phyloP scores from a whole-genome alignment of 345 rosid genomes.

The Populus euphratica region DNA sequence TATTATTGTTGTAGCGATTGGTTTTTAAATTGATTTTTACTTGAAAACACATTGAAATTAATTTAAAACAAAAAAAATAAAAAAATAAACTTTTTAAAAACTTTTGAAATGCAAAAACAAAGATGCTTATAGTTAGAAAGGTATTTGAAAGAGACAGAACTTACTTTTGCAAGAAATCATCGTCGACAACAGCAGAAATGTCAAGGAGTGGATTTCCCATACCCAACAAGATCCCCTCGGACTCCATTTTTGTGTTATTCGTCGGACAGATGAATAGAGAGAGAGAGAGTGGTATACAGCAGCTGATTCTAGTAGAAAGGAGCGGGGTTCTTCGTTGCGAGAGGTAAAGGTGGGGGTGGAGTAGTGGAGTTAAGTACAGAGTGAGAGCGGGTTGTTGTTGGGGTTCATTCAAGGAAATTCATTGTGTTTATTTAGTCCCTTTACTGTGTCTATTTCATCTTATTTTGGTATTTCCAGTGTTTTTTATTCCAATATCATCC shows the following conservation, averaged over 20 bases:
- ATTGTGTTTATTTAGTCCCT: not conserved
- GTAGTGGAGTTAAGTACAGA: too few species aligned
- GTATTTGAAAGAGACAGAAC: conserved; percentile 10
- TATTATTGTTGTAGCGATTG: too few species aligned
- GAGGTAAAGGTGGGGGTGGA: too few species aligned
- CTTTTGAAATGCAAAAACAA: too few species aligned
- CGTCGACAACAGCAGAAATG: conserved; percentile 90
- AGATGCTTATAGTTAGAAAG: not conserved
- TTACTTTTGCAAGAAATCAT: conserved; percentile 70
- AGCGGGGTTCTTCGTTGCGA: not conserved
- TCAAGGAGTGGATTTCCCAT: conserved; percentile 99
- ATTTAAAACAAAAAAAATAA: too few species aligned
- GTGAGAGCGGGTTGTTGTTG: not conserved
- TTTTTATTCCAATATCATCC: too few species aligned
- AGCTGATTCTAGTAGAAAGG: too few species aligned
- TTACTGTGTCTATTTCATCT: not conserved
- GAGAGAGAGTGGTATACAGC: not conserved
- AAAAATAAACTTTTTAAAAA: too few species aligned
- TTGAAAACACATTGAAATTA: too few species aligned
- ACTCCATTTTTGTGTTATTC: conserved; percentile 38
- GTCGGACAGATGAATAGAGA: not conserved
- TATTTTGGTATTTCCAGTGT: not conserved
- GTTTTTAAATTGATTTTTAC: too few species aligned
- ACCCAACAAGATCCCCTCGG: conserved; percentile 65
- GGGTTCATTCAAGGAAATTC: not conserved